Conservation (phyloP, 192 early-diverging fungal species). For the Lobosporangium transversale region DNA sequence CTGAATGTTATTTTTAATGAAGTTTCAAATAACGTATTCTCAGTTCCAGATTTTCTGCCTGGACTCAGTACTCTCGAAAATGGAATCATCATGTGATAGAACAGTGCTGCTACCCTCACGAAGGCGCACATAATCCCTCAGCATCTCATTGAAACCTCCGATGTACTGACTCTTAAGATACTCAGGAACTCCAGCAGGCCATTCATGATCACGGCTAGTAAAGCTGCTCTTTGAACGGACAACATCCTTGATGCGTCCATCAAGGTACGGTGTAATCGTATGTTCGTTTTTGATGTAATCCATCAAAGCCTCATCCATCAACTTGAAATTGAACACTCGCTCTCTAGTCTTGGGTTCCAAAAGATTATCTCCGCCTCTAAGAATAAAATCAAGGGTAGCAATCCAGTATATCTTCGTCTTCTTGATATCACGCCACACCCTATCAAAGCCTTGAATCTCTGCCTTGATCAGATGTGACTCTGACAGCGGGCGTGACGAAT, state of each 20-base stretch:
- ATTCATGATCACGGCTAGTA: not conserved
- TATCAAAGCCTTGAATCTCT: constrained; percentile 32
- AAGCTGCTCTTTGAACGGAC: not conserved
- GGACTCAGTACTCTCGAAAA: not conserved
- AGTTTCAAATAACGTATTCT: too few species aligned
- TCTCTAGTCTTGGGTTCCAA: constrained; percentile 30
- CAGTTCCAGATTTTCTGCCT: constrained; percentile 25
- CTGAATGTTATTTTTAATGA: too few species aligned
- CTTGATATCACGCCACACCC: constrained; percentile 56
- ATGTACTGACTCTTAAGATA: constrained; percentile 35
- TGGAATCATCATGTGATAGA: not conserved
- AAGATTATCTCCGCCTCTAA: constrained; percentile 72
- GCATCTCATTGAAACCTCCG: constrained; percentile 28
- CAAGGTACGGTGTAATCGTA: constrained; percentile 33
- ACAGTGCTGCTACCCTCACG: not conserved
- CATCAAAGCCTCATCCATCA: constrained; percentile 42
- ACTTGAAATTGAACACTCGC: constrained; percentile 10
- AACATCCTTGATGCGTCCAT: constrained; percentile 48
- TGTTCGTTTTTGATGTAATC: constrained; percentile 51
- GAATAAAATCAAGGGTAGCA: constrained; percentile 66
- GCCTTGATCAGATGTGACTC: constrained; percentile 14
- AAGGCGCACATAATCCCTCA: constrained; percentile 18
- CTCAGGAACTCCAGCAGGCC: constrained; percentile 38
- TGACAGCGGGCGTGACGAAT: constrained; percentile 28
- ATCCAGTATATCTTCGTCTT: constrained; percentile 55